Conservation (phyloP, 805 yeast genomes). For the Saturnispora serradocipensis region DNA sequence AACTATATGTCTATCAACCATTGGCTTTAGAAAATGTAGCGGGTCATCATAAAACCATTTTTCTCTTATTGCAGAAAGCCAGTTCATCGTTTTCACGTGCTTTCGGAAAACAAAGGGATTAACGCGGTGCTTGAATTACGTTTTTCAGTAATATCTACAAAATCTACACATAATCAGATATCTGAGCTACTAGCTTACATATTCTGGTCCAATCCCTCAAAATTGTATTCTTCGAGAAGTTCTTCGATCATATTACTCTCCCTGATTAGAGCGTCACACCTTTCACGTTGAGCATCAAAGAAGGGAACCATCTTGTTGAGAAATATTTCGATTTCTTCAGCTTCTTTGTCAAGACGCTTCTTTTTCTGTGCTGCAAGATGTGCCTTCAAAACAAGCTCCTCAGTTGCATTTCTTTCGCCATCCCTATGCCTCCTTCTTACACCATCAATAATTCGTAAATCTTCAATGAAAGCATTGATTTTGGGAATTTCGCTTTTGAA, state of each 20-base stretch:
- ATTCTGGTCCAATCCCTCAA: not conserved
- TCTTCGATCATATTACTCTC: not conserved
- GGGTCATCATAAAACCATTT: conserved; percentile 20
- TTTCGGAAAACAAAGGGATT: not conserved
- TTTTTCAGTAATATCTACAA: not conserved
- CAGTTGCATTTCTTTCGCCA: not conserved
- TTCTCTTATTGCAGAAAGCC: conserved; percentile 7
- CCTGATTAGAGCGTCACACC: not conserved
- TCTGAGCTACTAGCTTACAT: not conserved
- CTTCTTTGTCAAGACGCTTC: not conserved
- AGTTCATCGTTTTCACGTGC: conserved; percentile 5
- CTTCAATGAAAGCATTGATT: not conserved
- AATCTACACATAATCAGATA: not conserved
- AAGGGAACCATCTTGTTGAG: not conserved
- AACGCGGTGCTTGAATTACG: not conserved
- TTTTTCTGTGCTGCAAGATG: not conserved
- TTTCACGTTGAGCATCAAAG: not conserved
- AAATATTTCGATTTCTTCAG: not conserved
- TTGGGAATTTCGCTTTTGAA: not conserved
- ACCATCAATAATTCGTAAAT: not conserved
- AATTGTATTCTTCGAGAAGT: not conserved
- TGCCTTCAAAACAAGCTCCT: not conserved
- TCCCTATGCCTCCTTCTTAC: not conserved
- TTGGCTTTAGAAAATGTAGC: conserved; percentile 15
- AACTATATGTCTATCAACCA: conserved; percentile 13